Evolutionary conservation across 2,329 filamentous ascomycete genomes (phyloP).

Genomic region (Akanthomyces dipterigenus): DNA sequence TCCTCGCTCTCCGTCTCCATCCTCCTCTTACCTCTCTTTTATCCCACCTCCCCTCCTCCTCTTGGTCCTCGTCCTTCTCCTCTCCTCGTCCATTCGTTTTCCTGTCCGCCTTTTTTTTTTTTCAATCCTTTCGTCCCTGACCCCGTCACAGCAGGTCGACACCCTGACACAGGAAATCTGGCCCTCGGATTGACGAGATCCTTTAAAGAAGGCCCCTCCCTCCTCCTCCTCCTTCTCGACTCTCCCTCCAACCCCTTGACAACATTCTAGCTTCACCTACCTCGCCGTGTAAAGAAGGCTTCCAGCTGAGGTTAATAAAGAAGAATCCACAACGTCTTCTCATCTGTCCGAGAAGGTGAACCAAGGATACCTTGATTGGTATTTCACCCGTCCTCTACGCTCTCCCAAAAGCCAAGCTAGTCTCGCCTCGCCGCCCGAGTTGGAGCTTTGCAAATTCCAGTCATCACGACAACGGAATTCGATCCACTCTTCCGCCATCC

Average conservation of each 20-base stretch:
- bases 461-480: conserved; percentile 12
- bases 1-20: conserved; percentile 40
- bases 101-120: conserved; percentile 36
- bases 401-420: conserved; percentile 6
- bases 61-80: conserved; percentile 20
- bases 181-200: conserved; percentile 18
- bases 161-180: conserved; percentile 20
- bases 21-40: conserved; percentile 46
- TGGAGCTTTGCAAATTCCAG: conserved; percentile 6
- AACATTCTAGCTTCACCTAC: background rate
- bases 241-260: conserved; percentile 2
- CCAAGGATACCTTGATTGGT: conserved; percentile 33
- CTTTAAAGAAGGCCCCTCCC: conserved; percentile 1
- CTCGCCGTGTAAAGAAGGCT: background rate
- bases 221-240: conserved; percentile 12
- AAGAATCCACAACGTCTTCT: conserved; percentile 5
- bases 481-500: conserved; percentile 14
- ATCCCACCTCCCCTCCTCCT: conserved; percentile 32
- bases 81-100: conserved; percentile 46
- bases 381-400: conserved; percentile 24
- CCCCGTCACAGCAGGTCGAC: conserved; percentile 30
- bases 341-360: conserved; percentile 23
- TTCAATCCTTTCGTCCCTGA: conserved; percentile 41
- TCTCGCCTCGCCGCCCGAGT: background rate
- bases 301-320: background rate